Percentiles rank a stretch among this genome's conserved stretches.
Evolutionary conservation across 495 filamentous ascomycete species (phyloP).

Genomic region (Podospora comata): DNA sequence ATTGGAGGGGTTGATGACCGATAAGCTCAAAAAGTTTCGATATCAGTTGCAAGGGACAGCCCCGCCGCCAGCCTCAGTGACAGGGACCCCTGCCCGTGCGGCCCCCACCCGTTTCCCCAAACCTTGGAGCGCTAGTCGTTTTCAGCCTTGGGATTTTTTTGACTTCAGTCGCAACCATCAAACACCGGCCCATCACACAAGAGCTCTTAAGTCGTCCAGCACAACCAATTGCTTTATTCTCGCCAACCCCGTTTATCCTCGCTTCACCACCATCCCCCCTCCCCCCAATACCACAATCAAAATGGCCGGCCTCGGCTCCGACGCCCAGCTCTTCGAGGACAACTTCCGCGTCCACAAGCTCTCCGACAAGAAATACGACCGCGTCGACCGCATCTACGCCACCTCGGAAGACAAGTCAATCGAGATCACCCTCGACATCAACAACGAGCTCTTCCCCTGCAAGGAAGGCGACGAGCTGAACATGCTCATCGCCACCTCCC

Average conservation of each 20-base stretch:
- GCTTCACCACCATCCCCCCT: background rate
- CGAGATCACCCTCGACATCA: conserved; percentile 81
- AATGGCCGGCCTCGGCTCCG: conserved; percentile 55
- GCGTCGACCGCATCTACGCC: conserved; percentile 76
- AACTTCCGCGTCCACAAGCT: conserved; percentile 76
- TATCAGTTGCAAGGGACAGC: background rate
- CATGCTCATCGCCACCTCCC: conserved; percentile 75
- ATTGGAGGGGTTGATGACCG: background rate
- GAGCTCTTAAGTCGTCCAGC: too few species aligned
- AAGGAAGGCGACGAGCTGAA: conserved; percentile 67
- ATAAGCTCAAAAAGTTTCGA: conserved; percentile 1
- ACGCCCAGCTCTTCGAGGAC: conserved; percentile 90
- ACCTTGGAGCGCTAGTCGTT: background rate
- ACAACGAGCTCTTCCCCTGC: conserved; percentile 85
- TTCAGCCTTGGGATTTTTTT: conserved; percentile 22
- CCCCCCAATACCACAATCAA: conserved; percentile 31
- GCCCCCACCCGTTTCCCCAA: conserved; percentile 19
- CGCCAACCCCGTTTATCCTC: background rate
- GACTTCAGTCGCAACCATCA: background rate
- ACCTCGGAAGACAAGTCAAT: conserved; percentile 66
- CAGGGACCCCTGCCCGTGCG: background rate
- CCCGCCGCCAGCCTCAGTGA: background rate
- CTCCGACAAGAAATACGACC: conserved; percentile 88
- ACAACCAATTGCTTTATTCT: background rate
- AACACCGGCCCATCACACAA: background rate